A percentile compares a stretch with the other conserved stretches of the same genome.
Evolutionary conservation across 768 basidiomycete genomes (phyloP).

Genomic region (Tephrocybe sp.): DNA sequence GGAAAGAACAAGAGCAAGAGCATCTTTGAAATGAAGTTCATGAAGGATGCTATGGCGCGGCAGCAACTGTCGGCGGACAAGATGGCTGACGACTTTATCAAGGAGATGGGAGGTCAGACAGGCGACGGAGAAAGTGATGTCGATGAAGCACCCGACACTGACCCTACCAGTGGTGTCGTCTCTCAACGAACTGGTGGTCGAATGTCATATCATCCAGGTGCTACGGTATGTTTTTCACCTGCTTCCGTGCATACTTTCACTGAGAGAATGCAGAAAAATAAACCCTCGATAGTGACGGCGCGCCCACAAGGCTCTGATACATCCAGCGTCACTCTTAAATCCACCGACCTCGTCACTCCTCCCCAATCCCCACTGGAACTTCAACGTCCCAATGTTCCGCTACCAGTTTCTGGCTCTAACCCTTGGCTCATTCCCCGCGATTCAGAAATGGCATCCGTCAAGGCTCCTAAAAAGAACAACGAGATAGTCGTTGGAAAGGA

Average conservation of each 20-base stretch:
- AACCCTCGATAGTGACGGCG: constrained; percentile 3
- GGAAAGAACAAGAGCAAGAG: constrained; percentile 54
- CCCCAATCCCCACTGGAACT: constrained; percentile 30
- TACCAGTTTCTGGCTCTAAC: constrained; percentile 44
- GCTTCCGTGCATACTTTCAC: no score
- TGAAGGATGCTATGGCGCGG: constrained; percentile 87
- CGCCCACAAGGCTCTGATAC: constrained; percentile 44
- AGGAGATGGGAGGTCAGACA: constrained; percentile 54
- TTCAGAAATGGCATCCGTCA: constrained; percentile 30
- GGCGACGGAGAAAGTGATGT: constrained; percentile 29
- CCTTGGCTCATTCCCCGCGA: constrained; percentile 71
- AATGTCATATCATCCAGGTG: constrained; percentile 59
- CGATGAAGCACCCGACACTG: constrained; percentile 26
- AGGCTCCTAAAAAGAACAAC: constrained; percentile 69
- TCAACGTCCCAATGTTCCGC: constrained; percentile 12
- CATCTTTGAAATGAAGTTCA: constrained; percentile 96
- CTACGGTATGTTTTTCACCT: constrained; percentile 26
- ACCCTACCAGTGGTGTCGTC: constrained; percentile 36
- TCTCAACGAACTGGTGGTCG: constrained; percentile 69
- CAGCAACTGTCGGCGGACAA: constrained; percentile 56
- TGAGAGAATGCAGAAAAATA: constrained; percentile 17
- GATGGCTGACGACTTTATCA: constrained; percentile 71
- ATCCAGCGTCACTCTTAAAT: constrained; percentile 69
- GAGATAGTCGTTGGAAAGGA: constrained; percentile 70
- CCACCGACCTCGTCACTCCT: constrained; percentile 48